phyloP scores from a whole-genome alignment of 2,329 filamentous ascomycete genomes.

The Sporothrix schenckii region DNA sequence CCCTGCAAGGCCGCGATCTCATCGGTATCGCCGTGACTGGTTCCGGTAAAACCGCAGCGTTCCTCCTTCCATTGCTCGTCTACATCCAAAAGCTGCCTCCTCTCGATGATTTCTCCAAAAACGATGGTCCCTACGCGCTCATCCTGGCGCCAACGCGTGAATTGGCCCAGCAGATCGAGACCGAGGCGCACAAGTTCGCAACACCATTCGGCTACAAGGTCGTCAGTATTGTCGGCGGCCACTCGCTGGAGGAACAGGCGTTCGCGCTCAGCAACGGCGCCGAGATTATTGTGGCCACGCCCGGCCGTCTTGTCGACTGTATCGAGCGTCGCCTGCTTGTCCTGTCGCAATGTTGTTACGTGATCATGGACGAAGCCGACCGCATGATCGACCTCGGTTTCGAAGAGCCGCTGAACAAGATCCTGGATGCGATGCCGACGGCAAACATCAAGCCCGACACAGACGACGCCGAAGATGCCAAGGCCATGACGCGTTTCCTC shows the following conservation, averaged over 20 bases:
- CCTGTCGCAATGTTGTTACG: constrained; percentile 93
- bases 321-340: constrained; percentile 92
- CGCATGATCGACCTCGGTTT: constrained; percentile 99
- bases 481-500: constrained; percentile 80
- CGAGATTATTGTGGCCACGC: constrained; percentile 98
- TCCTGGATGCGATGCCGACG: constrained; percentile 89
- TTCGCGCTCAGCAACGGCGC: constrained; percentile 88
- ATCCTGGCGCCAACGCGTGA: constrained; percentile 96
- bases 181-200: constrained; percentile 91
- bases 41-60: constrained; percentile 97
- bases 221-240: constrained; percentile 97
- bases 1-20: constrained; percentile 87
- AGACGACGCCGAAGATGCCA: constrained; percentile 83
- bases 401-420: constrained; percentile 96
- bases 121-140: constrained; percentile 95
- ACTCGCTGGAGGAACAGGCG: constrained; percentile 90
- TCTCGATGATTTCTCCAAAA: constrained; percentile 81
- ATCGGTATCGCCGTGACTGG: constrained; percentile 97
- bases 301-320: constrained; percentile 94
- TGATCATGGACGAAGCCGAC: constrained; percentile 99
- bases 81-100: constrained; percentile 92
- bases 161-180: constrained; percentile 94
- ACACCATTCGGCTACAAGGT: constrained; percentile 88
- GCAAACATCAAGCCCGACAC: constrained; percentile 93
- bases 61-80: constrained; percentile 85